Conservation (phyloP, 345 rosid species). For the Cardamine chenopodiifolia region DNA sequence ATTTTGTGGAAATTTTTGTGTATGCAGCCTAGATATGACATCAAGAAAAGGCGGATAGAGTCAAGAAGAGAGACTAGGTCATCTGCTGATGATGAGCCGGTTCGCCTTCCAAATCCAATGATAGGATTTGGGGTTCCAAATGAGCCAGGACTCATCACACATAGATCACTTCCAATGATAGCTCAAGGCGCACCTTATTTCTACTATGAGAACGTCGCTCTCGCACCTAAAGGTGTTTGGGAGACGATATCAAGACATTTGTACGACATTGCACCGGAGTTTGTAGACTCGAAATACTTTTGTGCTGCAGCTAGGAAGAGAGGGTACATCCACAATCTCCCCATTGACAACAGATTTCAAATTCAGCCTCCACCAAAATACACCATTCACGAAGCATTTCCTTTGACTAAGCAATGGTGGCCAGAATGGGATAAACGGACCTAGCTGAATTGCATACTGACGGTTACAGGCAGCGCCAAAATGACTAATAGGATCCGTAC, state of each 20-base stretch:
- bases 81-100: slow-evolving; percentile 45
- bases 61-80: slow-evolving; percentile 29
- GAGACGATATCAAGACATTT: slow-evolving; percentile 68
- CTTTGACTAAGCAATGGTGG: slow-evolving; percentile 81
- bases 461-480: slow-evolving; percentile 67
- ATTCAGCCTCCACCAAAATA: slow-evolving; percentile 72
- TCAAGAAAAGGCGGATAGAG: slow-evolving; percentile 59
- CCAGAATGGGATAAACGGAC: slow-evolving; percentile 86
- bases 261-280: slow-evolving; percentile 75
- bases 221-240: slow-evolving; percentile 97
- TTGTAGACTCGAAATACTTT: slow-evolving; percentile 77
- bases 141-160: slow-evolving; percentile 39
- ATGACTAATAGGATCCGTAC: slow-evolving; percentile 70
- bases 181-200: slow-evolving; percentile 78
- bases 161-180: slow-evolving; percentile 61
- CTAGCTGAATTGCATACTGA: slow-evolving; percentile 77
- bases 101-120: slow-evolving; percentile 87
- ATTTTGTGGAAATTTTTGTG: slow-evolving; percentile 5
- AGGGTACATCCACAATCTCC: slow-evolving; percentile 87
- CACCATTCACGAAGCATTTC: slow-evolving; percentile 74
- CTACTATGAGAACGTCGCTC: slow-evolving; percentile 90
- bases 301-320: slow-evolving; percentile 94
- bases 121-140: slow-evolving; percentile 84
- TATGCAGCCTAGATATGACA: slow-evolving; percentile 48
- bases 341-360: slow-evolving; percentile 61